Base-by-base conservation (phyloP, 2,329 filamentous ascomycete genomes). In the Neofusicoccum laricinum region DNA sequence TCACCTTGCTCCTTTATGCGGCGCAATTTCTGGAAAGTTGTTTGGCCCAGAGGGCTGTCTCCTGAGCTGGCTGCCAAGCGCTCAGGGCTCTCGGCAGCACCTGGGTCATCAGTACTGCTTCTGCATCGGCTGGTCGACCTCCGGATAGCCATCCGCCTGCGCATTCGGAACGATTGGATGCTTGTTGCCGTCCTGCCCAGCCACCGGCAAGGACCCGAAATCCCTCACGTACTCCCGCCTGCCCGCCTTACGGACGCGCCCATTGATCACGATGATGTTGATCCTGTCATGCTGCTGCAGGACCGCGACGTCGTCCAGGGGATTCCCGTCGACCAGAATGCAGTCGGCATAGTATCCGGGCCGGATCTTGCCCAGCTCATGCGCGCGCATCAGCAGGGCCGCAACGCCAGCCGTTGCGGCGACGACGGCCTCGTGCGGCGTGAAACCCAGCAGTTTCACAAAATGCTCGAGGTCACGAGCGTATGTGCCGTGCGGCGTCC, bases 401-500 rank as follows among this genome's bases (percentile, higher is more conserved):
- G 78, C 79, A 4, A 77, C 69, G 8, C 73, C 72, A 14, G 70
- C 72, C 59, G 79, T 81, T 1, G 81, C 79, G 2, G 80, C 76
- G 30, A 83, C 74, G 38, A 83, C 73, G 4, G 76, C 68, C 62
- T 83, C 81, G 49, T 77, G 74, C 0, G 79, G 73, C 0, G 80
- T 81, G 67, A 81, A 82, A 1, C 72, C 78, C 4, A 83, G 70
- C 0, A 80, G 71, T 11, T 80, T 78, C 14, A 79, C 75, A 53
- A 83, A 83, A 63, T 82, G 80, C 41, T 75, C 78, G 3, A 82
- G 73, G 62, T 83, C 81, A 1, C 77, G 74, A 0, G 81, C 79
- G 67, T 83, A 82, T 0, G 80, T 81, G 7, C 81, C 80, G 48
- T 83, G 80, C 0, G 80, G 80, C 0, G 78, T 79, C 80, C 80